Percentiles rank a stretch among this genome's conserved stretches.
phyloP scores from a whole-genome alignment of 345 rosid species.

The Rhizophora apiculata region DNA sequence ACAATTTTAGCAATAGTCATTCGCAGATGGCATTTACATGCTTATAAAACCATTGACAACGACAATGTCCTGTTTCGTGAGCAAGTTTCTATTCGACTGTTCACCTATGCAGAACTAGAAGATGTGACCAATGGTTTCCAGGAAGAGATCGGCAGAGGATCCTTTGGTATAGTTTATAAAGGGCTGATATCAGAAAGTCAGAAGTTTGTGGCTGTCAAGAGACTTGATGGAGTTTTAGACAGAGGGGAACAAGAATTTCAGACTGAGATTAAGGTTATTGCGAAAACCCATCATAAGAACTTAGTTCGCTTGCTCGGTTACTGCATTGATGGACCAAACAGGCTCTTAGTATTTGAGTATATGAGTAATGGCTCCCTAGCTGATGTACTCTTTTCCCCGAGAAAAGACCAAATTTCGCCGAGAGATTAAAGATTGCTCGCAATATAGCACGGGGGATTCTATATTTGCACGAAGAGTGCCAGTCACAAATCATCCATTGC shows the following conservation, averaged over 20 bases:
- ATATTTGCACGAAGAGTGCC: constrained; percentile 27
- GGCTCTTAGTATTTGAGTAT: constrained; percentile 30
- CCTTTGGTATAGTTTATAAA: constrained; percentile 32
- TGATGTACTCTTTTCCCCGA: constrained; percentile 18
- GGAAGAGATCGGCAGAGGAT: constrained; percentile 30
- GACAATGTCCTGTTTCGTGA: not conserved
- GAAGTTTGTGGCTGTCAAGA: constrained; percentile 28
- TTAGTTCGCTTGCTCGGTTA: constrained; percentile 27
- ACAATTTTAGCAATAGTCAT: constrained; percentile 8
- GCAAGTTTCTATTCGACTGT: constrained; percentile 17
- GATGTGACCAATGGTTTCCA: constrained; percentile 23
- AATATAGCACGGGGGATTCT: constrained; percentile 29
- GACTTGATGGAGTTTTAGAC: constrained; percentile 6
- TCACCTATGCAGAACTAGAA: constrained; percentile 19
- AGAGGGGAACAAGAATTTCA: constrained; percentile 27
- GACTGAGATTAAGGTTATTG: constrained; percentile 28
- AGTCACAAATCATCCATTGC: constrained; percentile 33
- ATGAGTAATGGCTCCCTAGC: constrained; percentile 35
- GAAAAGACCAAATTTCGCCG: constrained; percentile 13
- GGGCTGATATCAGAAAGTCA: constrained; percentile 8
- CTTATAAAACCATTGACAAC: constrained; percentile 6
- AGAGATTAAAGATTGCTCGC: constrained; percentile 23
- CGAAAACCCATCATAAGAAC: constrained; percentile 29
- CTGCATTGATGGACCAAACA: constrained; percentile 20
- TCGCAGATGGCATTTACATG: constrained; percentile 1